Evolutionary conservation across 1,139 yeast species (phyloP).

Genomic region (Saccharomyces hybrid): DNA sequence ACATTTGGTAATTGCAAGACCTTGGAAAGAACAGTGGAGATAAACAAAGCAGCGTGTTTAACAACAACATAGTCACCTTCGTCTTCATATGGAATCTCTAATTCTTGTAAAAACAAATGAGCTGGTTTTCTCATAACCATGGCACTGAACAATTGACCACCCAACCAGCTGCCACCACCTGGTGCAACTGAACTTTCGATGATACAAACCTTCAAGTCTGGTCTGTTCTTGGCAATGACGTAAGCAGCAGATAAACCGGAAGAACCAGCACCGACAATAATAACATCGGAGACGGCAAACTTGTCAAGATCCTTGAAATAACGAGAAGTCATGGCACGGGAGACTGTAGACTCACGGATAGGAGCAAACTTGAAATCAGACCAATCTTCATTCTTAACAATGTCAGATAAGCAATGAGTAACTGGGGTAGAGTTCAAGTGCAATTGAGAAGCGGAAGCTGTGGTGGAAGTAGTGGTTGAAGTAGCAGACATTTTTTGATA

Average conservation of each 20-base stretch:
- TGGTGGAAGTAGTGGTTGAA: slow-evolving; percentile 6
- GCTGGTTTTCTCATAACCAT: slow-evolving; percentile 80
- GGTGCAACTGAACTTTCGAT: slow-evolving; percentile 70
- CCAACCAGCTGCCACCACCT: slow-evolving; percentile 79
- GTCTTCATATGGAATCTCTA: slow-evolving; percentile 63
- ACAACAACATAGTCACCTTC: slow-evolving; percentile 78
- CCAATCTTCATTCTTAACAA: slow-evolving; percentile 46
- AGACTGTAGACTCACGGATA: slow-evolving; percentile 70
- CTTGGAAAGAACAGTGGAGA: slow-evolving; percentile 63
- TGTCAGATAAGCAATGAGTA: slow-evolving; percentile 35
- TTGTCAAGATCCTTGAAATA: slow-evolving; percentile 69
- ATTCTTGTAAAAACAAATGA: slow-evolving; percentile 17
- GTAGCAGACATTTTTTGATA: neutral
- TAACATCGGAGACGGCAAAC: slow-evolving; percentile 68
- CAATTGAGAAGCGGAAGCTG: slow-evolving; percentile 17
- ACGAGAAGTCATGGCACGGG: slow-evolving; percentile 74
- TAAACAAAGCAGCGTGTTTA: slow-evolving; percentile 73
- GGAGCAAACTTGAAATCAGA: slow-evolving; percentile 61
- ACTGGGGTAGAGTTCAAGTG: slow-evolving; percentile 28
- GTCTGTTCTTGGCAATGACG: slow-evolving; percentile 64
- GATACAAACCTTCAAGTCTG: slow-evolving; percentile 68
- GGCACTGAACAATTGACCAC: slow-evolving; percentile 74
- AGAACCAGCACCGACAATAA: slow-evolving; percentile 73
- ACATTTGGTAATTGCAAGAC: slow-evolving; percentile 68
- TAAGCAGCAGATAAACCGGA: slow-evolving; percentile 74